A percentile compares a stretch with the other conserved stretches of the same genome.
Conservation (phyloP, 2,329 filamentous ascomycete genomes). For the Aspergillus fumigatiaffinis region DNA sequence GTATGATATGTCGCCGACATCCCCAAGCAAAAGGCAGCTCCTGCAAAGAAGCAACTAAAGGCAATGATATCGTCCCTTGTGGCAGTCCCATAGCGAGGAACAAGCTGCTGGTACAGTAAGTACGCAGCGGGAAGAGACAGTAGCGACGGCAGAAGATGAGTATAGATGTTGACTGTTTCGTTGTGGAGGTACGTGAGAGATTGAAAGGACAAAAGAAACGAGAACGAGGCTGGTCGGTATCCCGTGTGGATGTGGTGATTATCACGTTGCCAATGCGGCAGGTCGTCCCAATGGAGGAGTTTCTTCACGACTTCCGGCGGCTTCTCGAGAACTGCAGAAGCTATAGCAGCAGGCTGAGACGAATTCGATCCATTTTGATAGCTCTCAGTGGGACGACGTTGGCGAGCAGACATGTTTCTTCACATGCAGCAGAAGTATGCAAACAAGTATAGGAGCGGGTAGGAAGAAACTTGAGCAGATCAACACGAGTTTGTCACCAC, state of each 20-base stretch:
- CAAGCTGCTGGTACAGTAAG: conserved; percentile 55
- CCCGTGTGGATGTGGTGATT: conserved; percentile 66
- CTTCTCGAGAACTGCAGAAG: conserved; percentile 24
- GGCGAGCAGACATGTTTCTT: conserved; percentile 27
- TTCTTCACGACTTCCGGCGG: conserved; percentile 27
- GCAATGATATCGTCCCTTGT: conserved; percentile 62
- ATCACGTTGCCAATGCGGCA: conserved; percentile 55
- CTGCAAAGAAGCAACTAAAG: conserved; percentile 74
- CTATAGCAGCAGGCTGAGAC: conserved; percentile 21
- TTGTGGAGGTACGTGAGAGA: conserved; percentile 64
- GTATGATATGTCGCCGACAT: conserved; percentile 85
- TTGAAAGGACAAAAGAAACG: conserved; percentile 55
- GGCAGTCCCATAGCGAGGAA: conserved; percentile 64
- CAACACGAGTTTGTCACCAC: conserved; percentile 1
- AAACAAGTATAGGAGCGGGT: conserved; percentile 3
- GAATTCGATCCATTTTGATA: conserved; percentile 16
- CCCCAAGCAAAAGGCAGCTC: conserved; percentile 67
- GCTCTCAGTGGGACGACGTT: conserved; percentile 26
- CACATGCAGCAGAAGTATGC: conserved; percentile 19
- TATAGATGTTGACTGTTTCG: conserved; percentile 68
- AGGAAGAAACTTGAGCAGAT: background rate
- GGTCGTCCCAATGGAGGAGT: conserved; percentile 50
- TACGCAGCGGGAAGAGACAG: conserved; percentile 51
- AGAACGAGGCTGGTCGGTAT: conserved; percentile 62
- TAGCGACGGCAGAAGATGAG: conserved; percentile 65